Base-by-base conservation (phyloP, 1,284 basidiomycete genomes). In the Coniferiporia sulphurascens region DNA sequence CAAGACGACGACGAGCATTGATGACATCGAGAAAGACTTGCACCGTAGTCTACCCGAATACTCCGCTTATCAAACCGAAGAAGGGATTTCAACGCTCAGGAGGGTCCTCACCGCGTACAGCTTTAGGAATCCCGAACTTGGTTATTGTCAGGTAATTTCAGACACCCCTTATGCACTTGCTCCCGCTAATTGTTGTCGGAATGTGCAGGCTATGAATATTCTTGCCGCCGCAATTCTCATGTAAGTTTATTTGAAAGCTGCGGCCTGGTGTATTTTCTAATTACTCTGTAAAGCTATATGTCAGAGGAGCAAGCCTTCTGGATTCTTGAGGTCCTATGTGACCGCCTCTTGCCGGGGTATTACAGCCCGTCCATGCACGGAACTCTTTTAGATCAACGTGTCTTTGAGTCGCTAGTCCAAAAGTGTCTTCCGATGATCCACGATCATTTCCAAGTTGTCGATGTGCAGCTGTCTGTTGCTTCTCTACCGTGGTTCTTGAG, bases 351-450 rank as follows among this genome's bases (percentile, higher is more conserved):
- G 19, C 97, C 97, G 0, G 97, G 97, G 17, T 99, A 99, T 74
- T 99, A 98, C 72, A 95, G 93, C 63, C 93, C 95, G 8, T 97
- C 95, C 0, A 99, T 99, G 97, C 95, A 98, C 66, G 97, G 97
- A 10, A 99, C 97, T 0, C 81, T 99, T 8, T 84, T 99, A 5
- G 97, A 99, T 70, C 97, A 99, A 71, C 86, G 95, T 35, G 97
- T 99, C 0, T 99, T 99, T 65, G 97, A 99, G 72, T 87, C 96
- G 10, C 81, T 99, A n/a, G 96, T 99, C 7, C 84, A 92, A 65
- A 83, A 87, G 58, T 93, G 89, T 74, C 76, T 96, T 44, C 93
- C 93, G 1, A 88, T 96, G 70, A 93, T 99, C 65, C 89, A 97
- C 67, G 94, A 98, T 35, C 93, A 99, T 71, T 98, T 98, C 75